A percentile compares a stretch with the other conserved stretches of the same genome.
Conservation (phyloP, 225 moss, liverwort and hornwort genomes). For the Neckera pumila region DNA sequence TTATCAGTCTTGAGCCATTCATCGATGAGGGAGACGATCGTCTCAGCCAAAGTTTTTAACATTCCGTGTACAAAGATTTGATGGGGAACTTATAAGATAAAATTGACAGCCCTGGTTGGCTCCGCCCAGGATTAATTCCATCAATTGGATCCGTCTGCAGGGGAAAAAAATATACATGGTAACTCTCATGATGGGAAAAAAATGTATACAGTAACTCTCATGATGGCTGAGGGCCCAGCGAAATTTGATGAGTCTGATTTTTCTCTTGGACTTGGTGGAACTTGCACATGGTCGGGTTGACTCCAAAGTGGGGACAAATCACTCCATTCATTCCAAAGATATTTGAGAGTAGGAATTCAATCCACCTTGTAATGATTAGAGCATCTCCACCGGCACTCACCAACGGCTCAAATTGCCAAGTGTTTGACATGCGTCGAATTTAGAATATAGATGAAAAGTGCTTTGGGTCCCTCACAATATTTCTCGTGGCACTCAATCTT, state of each 20-base stretch:
- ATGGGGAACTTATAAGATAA: background rate
- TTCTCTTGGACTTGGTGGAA: accelerated
- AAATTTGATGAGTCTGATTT: background rate
- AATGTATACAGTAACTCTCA: background rate
- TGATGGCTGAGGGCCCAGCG: accelerated
- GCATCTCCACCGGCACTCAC: background rate
- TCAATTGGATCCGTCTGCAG: background rate
- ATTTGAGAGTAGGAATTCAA: background rate
- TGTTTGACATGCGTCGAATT: no score
- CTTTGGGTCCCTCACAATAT: no score
- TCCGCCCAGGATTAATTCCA: no score
- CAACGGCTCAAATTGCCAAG: background rate
- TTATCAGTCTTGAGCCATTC: background rate
- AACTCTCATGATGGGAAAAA: background rate
- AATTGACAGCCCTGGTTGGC: no score
- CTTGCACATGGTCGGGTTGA: background rate
- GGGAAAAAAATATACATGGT: background rate
- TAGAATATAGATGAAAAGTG: background rate
- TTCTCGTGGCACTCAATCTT: background rate
- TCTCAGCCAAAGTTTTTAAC: background rate
- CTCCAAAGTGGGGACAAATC: background rate
- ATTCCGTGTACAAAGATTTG: background rate
- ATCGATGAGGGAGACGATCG: background rate
- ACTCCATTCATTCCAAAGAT: background rate
- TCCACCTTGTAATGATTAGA: background rate